Base-by-base conservation (phyloP, 768 basidiomycete species). In the Coprinopsis sp. region DNA sequence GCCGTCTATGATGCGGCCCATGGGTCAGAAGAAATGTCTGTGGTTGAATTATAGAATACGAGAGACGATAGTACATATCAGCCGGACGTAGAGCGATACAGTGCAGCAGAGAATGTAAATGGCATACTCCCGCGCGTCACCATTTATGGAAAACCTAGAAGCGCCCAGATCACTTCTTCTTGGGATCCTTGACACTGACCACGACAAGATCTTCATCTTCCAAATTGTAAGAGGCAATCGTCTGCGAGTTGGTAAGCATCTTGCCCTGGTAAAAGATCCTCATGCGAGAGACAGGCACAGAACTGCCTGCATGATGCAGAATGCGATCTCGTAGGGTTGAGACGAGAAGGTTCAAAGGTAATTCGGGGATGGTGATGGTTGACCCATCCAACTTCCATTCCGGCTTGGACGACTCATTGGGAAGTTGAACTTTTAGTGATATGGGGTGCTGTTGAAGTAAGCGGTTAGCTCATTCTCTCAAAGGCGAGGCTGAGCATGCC, bases 301-400 rank as follows among this genome's bases (percentile, higher is more conserved):
- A 73, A 59, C 86, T 89, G 46, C 84, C 89, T 19, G 87, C 83
- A 44, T 81, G 77, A 51, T 82, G 79, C 51, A 87, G 68, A 47
- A 97, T 89, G 44, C 91, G 83, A 62, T 97, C 94, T 33, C 95
- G 84, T 18, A 99, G 71, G 3, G 91, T 88, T 6, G 91, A 90
- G 48, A 97, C 87, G 36, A 94, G 69, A 36, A 91, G 67, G 47
- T 79, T 91, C 57, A 96, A 76, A 8, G 91, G 88, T 25, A 97
- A 66, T 47, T 96, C 91, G 1, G 81, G 76, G 47, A 99, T 74
- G 8, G 81, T 81, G 49, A 93, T 79, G 31, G 81, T 68, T 43
- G 73, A 75, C 0, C 93, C 94, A 58, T 95, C 82, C 44, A 96
- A 71, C 58, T 95, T 93, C 90, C 89, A 95, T 64, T 95, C 94